phyloP scores from a whole-genome alignment of 441 rosid genomes.

The Heliophila coronopifolia region DNA sequence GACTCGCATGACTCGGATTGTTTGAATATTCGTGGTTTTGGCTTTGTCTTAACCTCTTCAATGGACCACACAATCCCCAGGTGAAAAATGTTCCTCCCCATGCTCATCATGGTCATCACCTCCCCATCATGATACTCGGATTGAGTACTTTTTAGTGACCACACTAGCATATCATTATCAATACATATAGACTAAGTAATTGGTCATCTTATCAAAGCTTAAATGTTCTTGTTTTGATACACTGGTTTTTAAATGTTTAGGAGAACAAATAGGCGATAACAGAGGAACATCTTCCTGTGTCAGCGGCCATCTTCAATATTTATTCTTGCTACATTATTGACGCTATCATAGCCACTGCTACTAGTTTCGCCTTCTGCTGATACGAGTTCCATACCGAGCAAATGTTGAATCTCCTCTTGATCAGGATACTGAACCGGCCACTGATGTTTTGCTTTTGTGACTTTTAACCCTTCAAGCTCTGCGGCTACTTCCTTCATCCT shows the following conservation, averaged over 20 bases:
- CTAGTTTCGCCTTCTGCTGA: neutral
- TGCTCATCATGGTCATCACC: too few relatives aligned
- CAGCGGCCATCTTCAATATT: conserved; percentile 5
- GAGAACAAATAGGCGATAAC: neutral
- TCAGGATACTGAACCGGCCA: neutral
- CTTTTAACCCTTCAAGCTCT: neutral
- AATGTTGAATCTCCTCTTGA: neutral
- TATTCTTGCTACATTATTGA: neutral
- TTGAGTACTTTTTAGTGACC: too few relatives aligned
- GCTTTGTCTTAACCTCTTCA: too few relatives aligned
- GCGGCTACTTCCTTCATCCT: conserved; percentile 1
- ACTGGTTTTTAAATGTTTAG: neutral
- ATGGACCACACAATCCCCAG: too few relatives aligned
- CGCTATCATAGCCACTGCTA: neutral
- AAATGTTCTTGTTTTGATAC: too few relatives aligned
- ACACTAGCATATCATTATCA: too few relatives aligned
- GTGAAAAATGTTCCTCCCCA: too few relatives aligned
- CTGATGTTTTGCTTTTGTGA: neutral
- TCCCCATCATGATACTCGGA: too few relatives aligned
- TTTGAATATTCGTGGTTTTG: too few relatives aligned
- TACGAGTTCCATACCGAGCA: neutral
- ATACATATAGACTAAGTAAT: too few relatives aligned
- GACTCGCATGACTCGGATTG: too few relatives aligned
- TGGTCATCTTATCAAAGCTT: too few relatives aligned
- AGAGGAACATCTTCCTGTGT: neutral